A percentile compares a stretch with the other conserved stretches of the same genome.
Conservation (phyloP, 1,284 basidiomycete species). For the Tilletia walkeri region DNA sequence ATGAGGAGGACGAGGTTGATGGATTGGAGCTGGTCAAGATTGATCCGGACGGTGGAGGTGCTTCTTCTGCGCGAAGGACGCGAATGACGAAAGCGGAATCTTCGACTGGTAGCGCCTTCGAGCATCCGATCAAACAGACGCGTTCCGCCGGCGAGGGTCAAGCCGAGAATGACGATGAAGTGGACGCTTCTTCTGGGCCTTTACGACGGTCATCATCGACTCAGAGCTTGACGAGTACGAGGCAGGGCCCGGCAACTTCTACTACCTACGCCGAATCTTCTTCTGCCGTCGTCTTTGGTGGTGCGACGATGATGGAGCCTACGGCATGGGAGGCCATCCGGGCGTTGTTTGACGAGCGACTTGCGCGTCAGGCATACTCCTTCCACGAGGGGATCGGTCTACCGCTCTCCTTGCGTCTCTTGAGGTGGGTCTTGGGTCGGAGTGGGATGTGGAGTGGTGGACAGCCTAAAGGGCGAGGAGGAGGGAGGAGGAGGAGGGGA, state of each 20-base stretch:
- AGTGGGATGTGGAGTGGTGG: constrained; percentile 3
- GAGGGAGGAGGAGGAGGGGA: not conserved
- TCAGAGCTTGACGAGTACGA: not conserved
- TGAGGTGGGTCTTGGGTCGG: not conserved
- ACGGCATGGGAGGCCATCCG: constrained; percentile 10
- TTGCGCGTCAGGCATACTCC: constrained; percentile 2
- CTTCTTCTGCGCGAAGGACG: too few relatives aligned
- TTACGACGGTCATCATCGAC: too few relatives aligned
- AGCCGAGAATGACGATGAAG: too few relatives aligned
- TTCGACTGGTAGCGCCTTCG: not conserved
- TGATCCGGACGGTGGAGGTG: not conserved
- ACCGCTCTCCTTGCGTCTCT: constrained; percentile 5
- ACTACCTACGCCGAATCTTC: too few relatives aligned
- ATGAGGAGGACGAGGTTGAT: not conserved
- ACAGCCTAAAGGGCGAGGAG: not conserved
- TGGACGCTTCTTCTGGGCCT: too few relatives aligned
- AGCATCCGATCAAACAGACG: not conserved
- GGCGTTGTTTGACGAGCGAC: constrained; percentile 11
- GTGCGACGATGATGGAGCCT: constrained; percentile 14
- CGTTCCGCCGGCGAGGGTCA: not conserved
- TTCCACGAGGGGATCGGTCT: constrained; percentile 15
- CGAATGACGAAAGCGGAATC: not conserved
- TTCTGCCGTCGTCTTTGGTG: too few relatives aligned
- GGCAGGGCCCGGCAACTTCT: not conserved
- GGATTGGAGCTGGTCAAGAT: not conserved